A percentile compares a stretch with the other conserved stretches of the same genome.
These are phyloP conservation scores for Apiospora koreana DNA, from an alignment of 2,329 filamentous ascomycete species.

Conservation along the genomic window DNA sequence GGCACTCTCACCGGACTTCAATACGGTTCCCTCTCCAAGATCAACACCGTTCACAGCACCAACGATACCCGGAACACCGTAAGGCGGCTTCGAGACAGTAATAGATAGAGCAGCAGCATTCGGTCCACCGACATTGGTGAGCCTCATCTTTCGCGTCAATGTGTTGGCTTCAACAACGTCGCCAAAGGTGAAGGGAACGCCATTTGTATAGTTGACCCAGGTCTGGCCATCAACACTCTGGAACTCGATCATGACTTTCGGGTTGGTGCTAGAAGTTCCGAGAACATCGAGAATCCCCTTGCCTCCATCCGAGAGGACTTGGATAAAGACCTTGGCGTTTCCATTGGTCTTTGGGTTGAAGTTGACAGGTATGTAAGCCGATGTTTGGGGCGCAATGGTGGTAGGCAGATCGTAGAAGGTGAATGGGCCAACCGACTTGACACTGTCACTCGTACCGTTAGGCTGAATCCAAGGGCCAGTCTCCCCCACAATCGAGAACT, in stretches of 20 bases:
- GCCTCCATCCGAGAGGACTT: constrained; percentile 50
- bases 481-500: constrained; percentile 44
- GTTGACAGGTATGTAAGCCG: constrained; percentile 42
- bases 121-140: constrained; percentile 54
- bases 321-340: constrained; percentile 51
- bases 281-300: constrained; percentile 48
- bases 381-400: constrained; percentile 41
- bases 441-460: constrained; percentile 33
- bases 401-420: constrained; percentile 48
- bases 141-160: constrained; percentile 48
- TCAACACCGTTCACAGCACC: constrained; percentile 56
- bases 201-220: constrained; percentile 49
- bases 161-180: constrained; percentile 54
- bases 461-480: constrained; percentile 46
- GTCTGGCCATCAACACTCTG: constrained; percentile 50
- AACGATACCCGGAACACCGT: constrained; percentile 55
- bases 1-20: constrained; percentile 50
- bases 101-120: constrained; percentile 53
- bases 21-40: constrained; percentile 55
- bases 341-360: constrained; percentile 49
- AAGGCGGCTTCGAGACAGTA: constrained; percentile 63
- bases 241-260: constrained; percentile 55
- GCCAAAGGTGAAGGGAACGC: constrained; percentile 53
- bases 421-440: constrained; percentile 47
- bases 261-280: constrained; percentile 49